Conservation (phyloP, 2,329 filamentous ascomycete genomes). For the Anthostomella pinea region DNA sequence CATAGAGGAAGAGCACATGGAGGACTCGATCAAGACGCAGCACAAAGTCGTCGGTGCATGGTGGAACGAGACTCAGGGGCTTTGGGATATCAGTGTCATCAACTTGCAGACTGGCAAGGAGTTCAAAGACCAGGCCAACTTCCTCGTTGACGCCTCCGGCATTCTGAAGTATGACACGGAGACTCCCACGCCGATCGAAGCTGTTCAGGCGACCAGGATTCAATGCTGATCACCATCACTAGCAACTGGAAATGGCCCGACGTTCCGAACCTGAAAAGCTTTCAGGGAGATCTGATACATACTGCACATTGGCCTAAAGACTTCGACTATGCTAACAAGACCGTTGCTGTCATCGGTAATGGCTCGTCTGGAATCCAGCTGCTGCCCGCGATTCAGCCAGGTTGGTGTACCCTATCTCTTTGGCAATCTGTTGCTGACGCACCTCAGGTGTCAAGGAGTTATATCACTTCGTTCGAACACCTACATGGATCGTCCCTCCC, state of each 20-base stretch:
- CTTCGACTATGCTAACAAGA: constrained; percentile 49
- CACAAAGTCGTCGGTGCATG: constrained; percentile 41
- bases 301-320: constrained; percentile 51
- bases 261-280: constrained; percentile 43
- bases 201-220: not conserved
- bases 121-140: constrained; percentile 46
- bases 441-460: constrained; percentile 36
- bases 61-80: constrained; percentile 43
- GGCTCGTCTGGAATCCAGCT: constrained; percentile 55
- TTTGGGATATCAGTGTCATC: constrained; percentile 42
- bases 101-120: constrained; percentile 37
- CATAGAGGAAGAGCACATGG: constrained; percentile 47
- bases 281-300: constrained; percentile 49
- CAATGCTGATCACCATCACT: constrained; percentile 7
- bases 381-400: constrained; percentile 46
- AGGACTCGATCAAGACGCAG: constrained; percentile 40
- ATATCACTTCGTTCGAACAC: constrained; percentile 41
- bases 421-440: constrained; percentile 6
- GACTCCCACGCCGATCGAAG: not conserved
- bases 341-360: constrained; percentile 55
- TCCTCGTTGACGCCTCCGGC: constrained; percentile 49
- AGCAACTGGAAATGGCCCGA: constrained; percentile 54
- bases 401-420: constrained; percentile 24
- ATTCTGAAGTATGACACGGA: constrained; percentile 47
- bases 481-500: constrained; percentile 41